Conservation (phyloP, 306 rosid genomes). For the Calophaca sinica region DNA sequence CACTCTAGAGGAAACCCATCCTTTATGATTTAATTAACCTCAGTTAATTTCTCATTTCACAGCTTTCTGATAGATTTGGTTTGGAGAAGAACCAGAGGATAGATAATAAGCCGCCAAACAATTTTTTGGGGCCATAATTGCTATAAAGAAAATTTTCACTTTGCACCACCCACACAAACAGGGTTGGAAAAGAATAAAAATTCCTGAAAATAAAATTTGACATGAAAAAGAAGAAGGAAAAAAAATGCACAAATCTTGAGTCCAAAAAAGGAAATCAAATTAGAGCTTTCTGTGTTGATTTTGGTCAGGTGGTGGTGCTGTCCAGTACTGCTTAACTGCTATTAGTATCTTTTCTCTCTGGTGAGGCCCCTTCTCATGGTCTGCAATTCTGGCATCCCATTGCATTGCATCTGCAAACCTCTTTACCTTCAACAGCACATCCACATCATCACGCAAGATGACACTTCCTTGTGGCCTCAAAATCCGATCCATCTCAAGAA, state of each 20-base stretch:
- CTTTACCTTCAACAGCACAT: constrained; percentile 66
- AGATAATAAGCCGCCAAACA: constrained; percentile 24
- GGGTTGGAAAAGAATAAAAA: constrained; percentile 52
- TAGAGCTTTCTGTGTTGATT: constrained; percentile 40
- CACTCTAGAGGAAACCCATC: too few species aligned
- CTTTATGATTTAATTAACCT: neutral
- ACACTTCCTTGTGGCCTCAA: constrained; percentile 81
- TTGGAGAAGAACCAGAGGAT: neutral
- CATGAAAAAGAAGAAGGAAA: neutral
- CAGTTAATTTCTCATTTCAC: constrained; percentile 3
- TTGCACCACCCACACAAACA: constrained; percentile 45
- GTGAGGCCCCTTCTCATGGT: constrained; percentile 80
- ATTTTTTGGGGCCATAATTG: constrained; percentile 12
- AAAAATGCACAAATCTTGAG: constrained; percentile 39
- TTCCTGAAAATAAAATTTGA: constrained; percentile 5
- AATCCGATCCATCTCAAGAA: constrained; percentile 90
- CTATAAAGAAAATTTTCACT: constrained; percentile 38
- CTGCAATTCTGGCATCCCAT: constrained; percentile 73
- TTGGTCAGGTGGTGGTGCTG: constrained; percentile 57
- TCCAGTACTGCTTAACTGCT: constrained; percentile 84
- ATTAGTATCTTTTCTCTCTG: constrained; percentile 75
- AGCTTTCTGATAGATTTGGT: neutral
- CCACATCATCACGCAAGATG: constrained; percentile 84
- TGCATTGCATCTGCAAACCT: constrained; percentile 65
- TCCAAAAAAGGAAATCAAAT: constrained; percentile 36